Evolutionary conservation across 2,329 filamentous ascomycete genomes (phyloP), one percentile per base, ranked within the genome.

Genomic region (Fusarium floridanum): DNA sequence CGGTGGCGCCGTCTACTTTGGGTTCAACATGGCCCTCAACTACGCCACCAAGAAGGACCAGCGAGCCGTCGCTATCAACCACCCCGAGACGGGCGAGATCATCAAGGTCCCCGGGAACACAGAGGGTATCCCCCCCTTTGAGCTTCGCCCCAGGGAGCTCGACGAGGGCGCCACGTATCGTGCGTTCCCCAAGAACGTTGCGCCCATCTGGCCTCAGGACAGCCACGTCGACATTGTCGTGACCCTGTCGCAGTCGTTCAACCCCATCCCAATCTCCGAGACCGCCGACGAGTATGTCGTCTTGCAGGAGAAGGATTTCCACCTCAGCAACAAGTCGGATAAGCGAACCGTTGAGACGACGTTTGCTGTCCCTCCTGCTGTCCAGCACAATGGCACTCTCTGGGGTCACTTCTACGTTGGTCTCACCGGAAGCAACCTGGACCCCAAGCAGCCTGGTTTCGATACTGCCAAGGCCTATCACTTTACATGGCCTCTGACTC

Each of bases 401-500:
- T 98, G 94, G 91, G 96, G 94, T 3, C 97, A 99, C 83, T 97
- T 98, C 83, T 98, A 95, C 79, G 86, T 98, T 70, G 94, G 91
- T 12, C 90, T 97, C 74, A 85, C 91, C 11, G 96, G 95, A 63
- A 90, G 90, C 68, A 88, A 90, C 66, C 85, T 98, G 36, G 96
- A 98, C 79, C 96, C 96, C 4, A 88, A 88, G 11, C 88, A 90
- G 66, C 86, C 91, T 1, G 88, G 87, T 67, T 99, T 94, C 82
- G 93, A 97, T 81, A 85, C 91, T 0, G 88, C 89, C 10, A 92
- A 90, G 70, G 95, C 97, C 4, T 95, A 95, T 79, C 91, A 97
- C 81, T 97, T 98, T 81, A 87, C 91, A 59, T 92, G 94, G 74
- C 95, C 96, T 5, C 84, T 99, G 81, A 98, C 95, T 3, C 93